Conservation (phyloP, 148 eudicot genomes). For the Persicaria tinctoria region DNA sequence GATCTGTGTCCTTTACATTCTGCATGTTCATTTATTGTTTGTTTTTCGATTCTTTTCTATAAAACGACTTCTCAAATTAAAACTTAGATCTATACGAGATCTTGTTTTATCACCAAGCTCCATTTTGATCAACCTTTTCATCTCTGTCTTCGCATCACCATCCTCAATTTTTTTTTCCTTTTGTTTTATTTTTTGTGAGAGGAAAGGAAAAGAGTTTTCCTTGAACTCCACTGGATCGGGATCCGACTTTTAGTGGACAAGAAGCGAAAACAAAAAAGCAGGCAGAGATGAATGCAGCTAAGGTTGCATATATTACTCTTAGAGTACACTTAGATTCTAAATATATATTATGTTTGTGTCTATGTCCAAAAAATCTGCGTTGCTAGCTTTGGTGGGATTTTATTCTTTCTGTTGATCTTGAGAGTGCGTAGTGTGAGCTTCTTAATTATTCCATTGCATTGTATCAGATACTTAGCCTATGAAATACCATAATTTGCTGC, state of each 20-base stretch:
- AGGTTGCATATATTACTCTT: slow-evolving; percentile 55
- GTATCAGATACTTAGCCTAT: background rate
- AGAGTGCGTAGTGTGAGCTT: background rate
- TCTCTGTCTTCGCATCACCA: too few relatives aligned
- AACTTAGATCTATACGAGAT: too few relatives aligned
- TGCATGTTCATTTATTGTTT: too few relatives aligned
- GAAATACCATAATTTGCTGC: background rate
- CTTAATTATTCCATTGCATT: background rate
- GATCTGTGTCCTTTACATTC: too few relatives aligned
- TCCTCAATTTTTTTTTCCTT: too few relatives aligned
- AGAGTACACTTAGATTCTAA: slow-evolving; percentile 14
- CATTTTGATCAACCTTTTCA: too few relatives aligned
- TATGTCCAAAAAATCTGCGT: background rate
- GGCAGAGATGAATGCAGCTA: slow-evolving; percentile 74
- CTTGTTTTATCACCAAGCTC: too few relatives aligned
- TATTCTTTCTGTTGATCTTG: background rate
- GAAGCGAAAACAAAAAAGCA: slow-evolving; percentile 65
- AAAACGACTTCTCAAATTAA: too few relatives aligned
- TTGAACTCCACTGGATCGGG: too few relatives aligned
- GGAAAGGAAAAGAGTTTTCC: too few relatives aligned
- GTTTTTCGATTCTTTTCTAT: too few relatives aligned
- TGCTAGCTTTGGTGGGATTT: background rate
- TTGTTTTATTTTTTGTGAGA: too few relatives aligned
- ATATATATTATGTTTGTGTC: background rate
- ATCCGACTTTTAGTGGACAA: slow-evolving; percentile 16